Conservation (phyloP, 2,329 filamentous ascomycete species). For the Alternaria gaisen region DNA sequence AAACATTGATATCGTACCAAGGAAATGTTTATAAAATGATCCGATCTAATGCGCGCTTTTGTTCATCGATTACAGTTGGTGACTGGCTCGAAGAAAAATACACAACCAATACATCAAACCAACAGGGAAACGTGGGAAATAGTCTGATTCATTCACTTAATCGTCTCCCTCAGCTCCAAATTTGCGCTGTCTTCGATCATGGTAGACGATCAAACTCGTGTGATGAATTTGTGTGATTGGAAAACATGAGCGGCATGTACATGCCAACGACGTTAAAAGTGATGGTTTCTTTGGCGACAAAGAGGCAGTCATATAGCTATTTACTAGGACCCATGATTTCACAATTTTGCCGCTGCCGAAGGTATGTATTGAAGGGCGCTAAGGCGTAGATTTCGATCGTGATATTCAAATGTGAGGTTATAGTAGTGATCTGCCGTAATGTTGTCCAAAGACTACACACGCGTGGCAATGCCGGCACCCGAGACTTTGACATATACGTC, state of each 20-base stretch:
- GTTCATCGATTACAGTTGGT: no score
- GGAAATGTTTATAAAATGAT: background rate
- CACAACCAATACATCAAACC: no score
- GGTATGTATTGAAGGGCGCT: no score
- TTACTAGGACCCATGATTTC: background rate
- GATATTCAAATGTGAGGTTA: background rate
- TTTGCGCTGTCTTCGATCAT: background rate
- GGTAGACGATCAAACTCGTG: background rate
- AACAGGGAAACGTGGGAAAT: no score
- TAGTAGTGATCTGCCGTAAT: background rate
- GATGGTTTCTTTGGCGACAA: background rate
- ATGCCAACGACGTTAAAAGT: background rate
- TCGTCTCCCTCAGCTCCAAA: background rate
- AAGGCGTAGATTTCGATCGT: background rate
- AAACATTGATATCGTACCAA: accelerated
- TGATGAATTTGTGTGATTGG: background rate
- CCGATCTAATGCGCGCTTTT: background rate
- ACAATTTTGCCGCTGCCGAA: background rate
- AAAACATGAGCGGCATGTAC: background rate
- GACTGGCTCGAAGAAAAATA: no score
- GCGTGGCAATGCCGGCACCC: background rate
- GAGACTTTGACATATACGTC: background rate
- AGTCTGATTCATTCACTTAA: no score
- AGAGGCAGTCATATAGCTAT: background rate
- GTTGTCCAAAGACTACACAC: background rate